Conservation (phyloP, 148 eudicot genomes). For the Oxyria digyna region DNA sequence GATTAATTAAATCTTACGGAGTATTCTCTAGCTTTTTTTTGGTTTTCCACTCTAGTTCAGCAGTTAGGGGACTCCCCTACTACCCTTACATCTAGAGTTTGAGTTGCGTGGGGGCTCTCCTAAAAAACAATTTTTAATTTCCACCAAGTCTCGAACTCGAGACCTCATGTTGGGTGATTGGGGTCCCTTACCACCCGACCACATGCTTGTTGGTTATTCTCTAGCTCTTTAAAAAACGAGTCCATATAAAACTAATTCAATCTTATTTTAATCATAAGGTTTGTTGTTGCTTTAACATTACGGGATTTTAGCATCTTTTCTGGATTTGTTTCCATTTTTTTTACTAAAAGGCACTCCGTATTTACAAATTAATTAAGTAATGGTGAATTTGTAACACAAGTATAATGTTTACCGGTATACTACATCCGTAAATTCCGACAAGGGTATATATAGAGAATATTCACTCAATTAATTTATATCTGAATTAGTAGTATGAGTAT, state of each 20-base stretch:
- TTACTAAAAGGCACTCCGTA: neutral
- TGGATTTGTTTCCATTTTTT: conserved; percentile 1
- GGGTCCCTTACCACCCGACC: too few species aligned
- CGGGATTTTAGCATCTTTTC: conserved; percentile 2
- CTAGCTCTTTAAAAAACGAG: neutral
- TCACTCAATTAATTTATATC: neutral
- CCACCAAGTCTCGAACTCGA: too few species aligned
- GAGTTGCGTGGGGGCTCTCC: too few species aligned
- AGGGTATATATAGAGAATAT: neutral
- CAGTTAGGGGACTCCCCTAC: too few species aligned
- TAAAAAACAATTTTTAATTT: too few species aligned
- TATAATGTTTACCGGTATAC: neutral
- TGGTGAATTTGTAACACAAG: too few species aligned
- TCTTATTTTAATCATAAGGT: conserved; percentile 1
- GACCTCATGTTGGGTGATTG: too few species aligned
- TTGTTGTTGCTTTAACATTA: conserved; percentile 7
- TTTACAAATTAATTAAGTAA: too few species aligned
- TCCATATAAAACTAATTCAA: neutral
- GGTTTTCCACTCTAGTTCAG: too few species aligned
- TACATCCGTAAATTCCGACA: neutral
- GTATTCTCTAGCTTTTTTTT: neutral
- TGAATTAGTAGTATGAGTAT: too few species aligned
- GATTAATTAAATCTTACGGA: neutral
- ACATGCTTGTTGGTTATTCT: too few species aligned
- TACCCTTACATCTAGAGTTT: too few species aligned